These are phyloP conservation scores for Puccinia horiana DNA, from an alignment of 1,284 basidiomycete genomes.

Conservation along the genomic window DNA sequence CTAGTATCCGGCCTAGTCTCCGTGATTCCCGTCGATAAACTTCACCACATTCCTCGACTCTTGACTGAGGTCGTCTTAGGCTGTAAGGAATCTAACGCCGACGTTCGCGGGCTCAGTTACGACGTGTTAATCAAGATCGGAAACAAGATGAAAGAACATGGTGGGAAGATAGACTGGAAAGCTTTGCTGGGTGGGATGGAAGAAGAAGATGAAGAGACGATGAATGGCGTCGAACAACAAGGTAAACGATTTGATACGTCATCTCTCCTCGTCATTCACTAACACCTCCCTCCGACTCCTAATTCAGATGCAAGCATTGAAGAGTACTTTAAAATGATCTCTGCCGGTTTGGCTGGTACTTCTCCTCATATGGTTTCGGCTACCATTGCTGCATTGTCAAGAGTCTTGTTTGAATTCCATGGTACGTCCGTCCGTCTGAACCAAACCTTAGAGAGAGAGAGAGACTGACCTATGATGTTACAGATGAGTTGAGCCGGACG, in stretches of 20 bases:
- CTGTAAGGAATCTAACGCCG: slow-evolving; percentile 96
- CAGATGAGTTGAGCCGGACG: slow-evolving; percentile 68
- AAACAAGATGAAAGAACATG: slow-evolving; percentile 75
- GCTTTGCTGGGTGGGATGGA: slow-evolving; percentile 48
- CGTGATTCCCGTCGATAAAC: slow-evolving; percentile 68
- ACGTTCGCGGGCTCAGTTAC: slow-evolving; percentile 83
- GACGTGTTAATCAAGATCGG: slow-evolving; percentile 90
- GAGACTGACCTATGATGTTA: not conserved
- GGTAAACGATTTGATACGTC: slow-evolving; percentile 50
- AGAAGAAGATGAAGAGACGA: slow-evolving; percentile 30
- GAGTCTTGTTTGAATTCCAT: slow-evolving; percentile 95
- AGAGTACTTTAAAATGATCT: slow-evolving; percentile 96
- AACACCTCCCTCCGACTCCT: not conserved
- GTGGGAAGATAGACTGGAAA: slow-evolving; percentile 77
- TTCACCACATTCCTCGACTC: slow-evolving; percentile 83
- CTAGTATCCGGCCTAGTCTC: slow-evolving; percentile 75
- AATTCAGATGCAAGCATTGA: slow-evolving; percentile 74
- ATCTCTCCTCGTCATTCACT: slow-evolving; percentile 18
- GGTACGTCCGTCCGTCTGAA: too few species aligned
- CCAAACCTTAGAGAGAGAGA: too few species aligned
- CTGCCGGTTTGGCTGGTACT: slow-evolving; percentile 87
- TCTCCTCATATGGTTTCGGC: slow-evolving; percentile 99
- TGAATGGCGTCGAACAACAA: slow-evolving; percentile 29
- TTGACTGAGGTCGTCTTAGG: slow-evolving; percentile 96
- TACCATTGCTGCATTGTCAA: slow-evolving; percentile 87